Base-by-base conservation (phyloP, 2,329 filamentous ascomycete species). In the Calonectria multiphialidica region DNA sequence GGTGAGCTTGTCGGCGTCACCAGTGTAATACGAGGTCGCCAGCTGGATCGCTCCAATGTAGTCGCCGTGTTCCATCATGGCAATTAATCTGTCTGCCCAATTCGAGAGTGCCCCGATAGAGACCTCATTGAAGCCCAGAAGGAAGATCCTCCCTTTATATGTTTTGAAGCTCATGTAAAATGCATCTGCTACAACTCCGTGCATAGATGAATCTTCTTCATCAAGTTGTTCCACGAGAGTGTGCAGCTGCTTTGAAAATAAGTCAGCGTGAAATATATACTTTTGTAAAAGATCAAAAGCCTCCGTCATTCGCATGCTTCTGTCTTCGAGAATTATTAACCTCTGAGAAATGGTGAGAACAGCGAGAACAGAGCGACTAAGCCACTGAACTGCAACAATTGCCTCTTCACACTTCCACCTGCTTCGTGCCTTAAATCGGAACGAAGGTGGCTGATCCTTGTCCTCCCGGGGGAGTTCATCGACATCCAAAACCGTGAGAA, bases 141-240 rank as follows among this genome's bases (percentile, higher is more conserved):
- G 86, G 80, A 99, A 99, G 42, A 98, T 88, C 35, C 96, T 91
- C 6, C 97, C 96, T 83, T 98, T 99, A 85, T 98, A 99, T 4
- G 95, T 90, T 80, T 94, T 95, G 84, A 98, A 96, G 83, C 96
- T 98, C 95, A 98, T 98, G 81, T 96, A 96, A 78, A 98, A 99
- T 0, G 96, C 97, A 87, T 99, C 97, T 9, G 96, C 96, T 59
- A 98, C 95, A 10, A 98, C 96, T 2, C 96, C 96, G 83, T 98
- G 97, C 92, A 98, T 94, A 0, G 95, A 94, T 0, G 91, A 88
- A 78, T 98, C 95, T 71, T 96, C 92, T 76, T 98, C 95, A 75
- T 98, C 93, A 21, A 97, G 87, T 72, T 96, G 93, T 82, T 98
- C 97, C 25, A 99, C 95, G 7, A 98, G 89, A 21, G 87, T 90